Evolutionary conservation across 192 early-diverging fungal genomes (phyloP), one percentile per base, ranked within the genome.

Genomic region (Umbelopsis isabellina): DNA sequence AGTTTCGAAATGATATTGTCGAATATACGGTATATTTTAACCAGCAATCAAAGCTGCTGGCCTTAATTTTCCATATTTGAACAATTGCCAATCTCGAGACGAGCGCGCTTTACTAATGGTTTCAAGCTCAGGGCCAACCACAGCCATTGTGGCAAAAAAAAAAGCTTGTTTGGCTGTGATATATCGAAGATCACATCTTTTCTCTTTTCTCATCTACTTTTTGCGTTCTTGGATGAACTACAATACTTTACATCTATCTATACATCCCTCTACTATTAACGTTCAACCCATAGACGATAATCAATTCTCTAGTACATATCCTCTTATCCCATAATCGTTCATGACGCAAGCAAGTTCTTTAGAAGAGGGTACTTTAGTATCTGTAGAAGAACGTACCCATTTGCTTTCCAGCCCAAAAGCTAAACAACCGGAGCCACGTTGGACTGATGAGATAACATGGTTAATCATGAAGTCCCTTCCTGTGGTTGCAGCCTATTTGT

Each of bases 401-500:
- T 35, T 61, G 55, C 55, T 61, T 61, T 18, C 23, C 4, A 52
- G 21, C 11, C 15, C 55, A 0, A n/a, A 8, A 5, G 30, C 27
- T 8, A n/a, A 61, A 15, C 22, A 10, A 11, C 18, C 27, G 30
- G 55, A 61, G 4, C 12, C 27, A 7, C 27, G 16, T 16, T 30
- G 25, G 33, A 61, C 21, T 35, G 30, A 35, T 35, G 76, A 78
- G 50, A 41, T 73, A 11, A 69, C 47, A 66, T 78, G 76, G 76
- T 61, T 78, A 4, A 1, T 73, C 4, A 73, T 72, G 55, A 82
- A 85, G 52, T 78, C 85, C 0, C 66, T 75, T 22, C 90, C 91
- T 2, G 69, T 90, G 8, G 71, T 89, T 0, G 66, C 85, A 3
- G 87, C 90, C 1, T 91, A 89, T 71, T 76, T 90, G 6, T 77